phyloP scores from a whole-genome alignment of 345 rosid genomes.

The Brassica juncea region DNA sequence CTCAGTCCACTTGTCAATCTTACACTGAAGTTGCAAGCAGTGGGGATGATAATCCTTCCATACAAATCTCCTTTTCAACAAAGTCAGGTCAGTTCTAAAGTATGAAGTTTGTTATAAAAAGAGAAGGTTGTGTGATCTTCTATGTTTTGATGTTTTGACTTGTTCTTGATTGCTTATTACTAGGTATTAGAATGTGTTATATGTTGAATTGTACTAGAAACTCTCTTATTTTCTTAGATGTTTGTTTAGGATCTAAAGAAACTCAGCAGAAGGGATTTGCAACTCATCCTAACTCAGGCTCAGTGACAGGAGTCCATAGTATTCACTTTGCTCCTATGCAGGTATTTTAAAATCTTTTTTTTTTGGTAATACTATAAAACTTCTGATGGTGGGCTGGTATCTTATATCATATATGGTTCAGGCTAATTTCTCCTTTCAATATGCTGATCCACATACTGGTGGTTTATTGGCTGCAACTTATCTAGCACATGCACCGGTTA shows the following conservation, averaged over 20 bases:
- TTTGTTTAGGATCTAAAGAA: conserved; percentile 51
- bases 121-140: not conserved
- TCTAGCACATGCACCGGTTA: conserved; percentile 54
- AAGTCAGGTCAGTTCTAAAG: conserved; percentile 28
- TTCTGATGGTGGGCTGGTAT: conserved; percentile 16
- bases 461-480: conserved; percentile 50
- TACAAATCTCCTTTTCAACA: conserved; percentile 36
- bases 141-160: conserved; percentile 3
- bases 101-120: not conserved
- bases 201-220: no score
- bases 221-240: conserved; percentile 3
- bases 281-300: conserved; percentile 42
- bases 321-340: conserved; percentile 50
- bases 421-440: conserved; percentile 50
- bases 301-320: conserved; percentile 54
- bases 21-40: conserved; percentile 55
- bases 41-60: conserved; percentile 46
- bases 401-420: conserved; percentile 29
- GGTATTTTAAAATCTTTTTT: conserved; percentile 42
- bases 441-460: conserved; percentile 56
- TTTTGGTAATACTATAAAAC: not conserved
- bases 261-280: conserved; percentile 43
- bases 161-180: conserved; percentile 15
- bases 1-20: conserved; percentile 74
- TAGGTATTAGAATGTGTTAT: not conserved